Conservation (phyloP, 371 early-diverging fungal genomes). For the Mortierella sp. region DNA sequence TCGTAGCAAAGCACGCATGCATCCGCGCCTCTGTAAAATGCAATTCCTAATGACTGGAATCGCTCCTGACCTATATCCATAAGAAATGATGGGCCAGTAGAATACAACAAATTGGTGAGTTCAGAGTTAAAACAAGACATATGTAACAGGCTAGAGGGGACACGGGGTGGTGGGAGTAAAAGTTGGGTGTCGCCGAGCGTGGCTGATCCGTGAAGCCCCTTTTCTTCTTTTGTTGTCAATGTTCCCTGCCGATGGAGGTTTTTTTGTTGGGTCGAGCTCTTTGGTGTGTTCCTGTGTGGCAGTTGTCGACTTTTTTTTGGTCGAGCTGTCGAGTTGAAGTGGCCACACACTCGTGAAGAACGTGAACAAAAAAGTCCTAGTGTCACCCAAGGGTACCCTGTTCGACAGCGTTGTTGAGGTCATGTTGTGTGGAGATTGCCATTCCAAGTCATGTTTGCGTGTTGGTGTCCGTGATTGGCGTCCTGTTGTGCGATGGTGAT, state of each 20-base stretch:
- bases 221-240: background rate
- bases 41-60: slow-evolving; percentile 90
- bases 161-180: no score
- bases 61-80: slow-evolving; percentile 78
- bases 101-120: background rate
- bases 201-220: background rate
- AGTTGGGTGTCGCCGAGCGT: no score
- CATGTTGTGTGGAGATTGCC: background rate
- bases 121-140: background rate
- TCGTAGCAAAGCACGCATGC: slow-evolving; percentile 94
- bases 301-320: no score
- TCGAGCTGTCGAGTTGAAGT: background rate
- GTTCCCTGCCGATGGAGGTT: background rate
- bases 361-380: background rate
- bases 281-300: background rate
- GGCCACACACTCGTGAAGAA: background rate
- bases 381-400: background rate
- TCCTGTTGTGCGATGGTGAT: background rate
- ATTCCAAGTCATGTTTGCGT: background rate
- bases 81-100: background rate
- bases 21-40: slow-evolving; percentile 95
- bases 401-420: background rate
- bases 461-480: background rate
- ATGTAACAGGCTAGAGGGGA: background rate
- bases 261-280: background rate